Conservation (phyloP, 257 asterid genomes). For the Voacanga thouarsii region DNA sequence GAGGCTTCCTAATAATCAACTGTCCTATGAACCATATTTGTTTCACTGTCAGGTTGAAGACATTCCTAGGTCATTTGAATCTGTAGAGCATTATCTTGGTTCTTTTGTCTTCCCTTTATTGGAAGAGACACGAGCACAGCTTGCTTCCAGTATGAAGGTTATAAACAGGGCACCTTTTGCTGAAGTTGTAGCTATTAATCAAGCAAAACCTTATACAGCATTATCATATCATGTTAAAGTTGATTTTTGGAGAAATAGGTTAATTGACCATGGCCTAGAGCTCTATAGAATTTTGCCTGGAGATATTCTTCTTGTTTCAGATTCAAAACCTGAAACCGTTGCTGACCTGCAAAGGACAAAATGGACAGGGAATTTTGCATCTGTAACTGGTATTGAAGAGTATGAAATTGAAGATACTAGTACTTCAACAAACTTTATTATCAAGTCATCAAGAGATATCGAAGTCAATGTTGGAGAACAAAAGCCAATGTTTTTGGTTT, state of each 20-base stretch:
- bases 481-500: conserved; percentile 33
- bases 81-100: conserved; percentile 36
- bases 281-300: conserved; percentile 52
- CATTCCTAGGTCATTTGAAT: conserved; percentile 41
- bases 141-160: conserved; percentile 44
- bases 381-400: conserved; percentile 25
- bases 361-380: conserved; percentile 40
- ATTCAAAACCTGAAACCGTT: conserved; percentile 32
- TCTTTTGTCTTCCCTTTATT: conserved; percentile 43
- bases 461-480: conserved; percentile 9
- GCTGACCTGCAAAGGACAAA: conserved; percentile 31
- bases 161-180: conserved; percentile 47
- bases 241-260: conserved; percentile 26
- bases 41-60: conserved; percentile 37
- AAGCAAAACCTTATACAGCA: neutral
- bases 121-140: conserved; percentile 55
- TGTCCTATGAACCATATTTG: neutral
- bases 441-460: conserved; percentile 18
- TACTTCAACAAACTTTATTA: conserved; percentile 17
- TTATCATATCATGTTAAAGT: conserved; percentile 6
- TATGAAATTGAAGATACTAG: conserved; percentile 20
- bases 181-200: conserved; percentile 19
- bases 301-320: conserved; percentile 40
- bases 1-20: neutral
- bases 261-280: conserved; percentile 29